Evolutionary conservation across 352 stramenopile species (phyloP).

Genomic region (Aphanomyces invadans): DNA sequence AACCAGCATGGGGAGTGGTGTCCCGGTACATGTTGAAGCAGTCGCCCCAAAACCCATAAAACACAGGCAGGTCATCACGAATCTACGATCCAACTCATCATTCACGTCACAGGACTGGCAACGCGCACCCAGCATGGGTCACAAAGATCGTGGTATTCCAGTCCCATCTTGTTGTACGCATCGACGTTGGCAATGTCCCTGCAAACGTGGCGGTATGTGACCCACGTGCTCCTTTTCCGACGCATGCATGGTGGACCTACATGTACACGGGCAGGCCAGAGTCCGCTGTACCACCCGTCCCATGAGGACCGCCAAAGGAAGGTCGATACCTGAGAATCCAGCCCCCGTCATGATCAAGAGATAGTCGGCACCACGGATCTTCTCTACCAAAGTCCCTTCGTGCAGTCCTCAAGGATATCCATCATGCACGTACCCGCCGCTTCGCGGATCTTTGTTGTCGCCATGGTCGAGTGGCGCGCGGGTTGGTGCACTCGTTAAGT

Average conservation of each 20-base stretch:
- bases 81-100: no score
- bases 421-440: background rate
- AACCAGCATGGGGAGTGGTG: slow-evolving; percentile 67
- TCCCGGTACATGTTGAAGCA: slow-evolving; percentile 85
- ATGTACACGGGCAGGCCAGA: slow-evolving; percentile 32
- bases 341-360: slow-evolving; percentile 36
- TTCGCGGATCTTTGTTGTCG: background rate
- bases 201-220: no score
- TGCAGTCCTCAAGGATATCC: no score
- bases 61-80: slow-evolving; percentile 63
- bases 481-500: no score
- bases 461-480: background rate
- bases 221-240: no score
- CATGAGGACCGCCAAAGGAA: background rate
- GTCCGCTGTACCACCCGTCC: slow-evolving; percentile 25
- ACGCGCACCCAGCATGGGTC: slow-evolving; percentile 76
- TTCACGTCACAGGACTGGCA: background rate
- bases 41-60: slow-evolving; percentile 89
- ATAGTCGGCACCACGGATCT: slow-evolving; percentile 29
- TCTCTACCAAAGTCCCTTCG: background rate
- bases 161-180: slow-evolving; percentile 63
- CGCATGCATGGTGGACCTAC: no score
- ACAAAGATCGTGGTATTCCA: slow-evolving; percentile 88
- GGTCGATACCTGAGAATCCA: slow-evolving; percentile 27
- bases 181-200: slow-evolving; percentile 82